These are phyloP conservation scores for Cytospora leucostoma DNA, from an alignment of 2,329 filamentous ascomycete genomes.

Conservation along the genomic window DNA sequence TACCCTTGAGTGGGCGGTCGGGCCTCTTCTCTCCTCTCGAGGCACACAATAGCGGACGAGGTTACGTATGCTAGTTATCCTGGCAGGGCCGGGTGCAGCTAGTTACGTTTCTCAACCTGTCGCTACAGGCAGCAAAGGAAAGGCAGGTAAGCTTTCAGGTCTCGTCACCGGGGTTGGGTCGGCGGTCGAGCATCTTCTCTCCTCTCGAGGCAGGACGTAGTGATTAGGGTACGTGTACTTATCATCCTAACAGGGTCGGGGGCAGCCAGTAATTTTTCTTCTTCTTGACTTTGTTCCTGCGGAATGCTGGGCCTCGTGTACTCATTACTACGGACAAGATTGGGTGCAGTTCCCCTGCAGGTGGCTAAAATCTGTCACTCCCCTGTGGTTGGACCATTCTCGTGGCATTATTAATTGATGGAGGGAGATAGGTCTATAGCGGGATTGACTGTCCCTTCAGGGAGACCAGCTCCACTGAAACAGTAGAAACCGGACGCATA, in stretches of 20 bases:
- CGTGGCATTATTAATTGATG: background rate
- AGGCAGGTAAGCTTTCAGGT: no score
- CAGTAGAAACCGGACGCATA: no score
- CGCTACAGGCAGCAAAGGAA: background rate
- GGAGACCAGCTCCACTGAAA: no score
- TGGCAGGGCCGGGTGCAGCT: background rate
- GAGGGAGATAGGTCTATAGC: no score
- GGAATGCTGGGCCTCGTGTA: background rate
- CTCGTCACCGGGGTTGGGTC: background rate
- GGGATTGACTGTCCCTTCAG: no score
- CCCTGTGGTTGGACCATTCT: background rate
- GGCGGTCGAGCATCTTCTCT: background rate
- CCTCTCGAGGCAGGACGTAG: no score
- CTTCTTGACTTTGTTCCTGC: background rate
- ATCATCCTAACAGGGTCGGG: background rate
- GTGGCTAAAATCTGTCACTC: background rate
- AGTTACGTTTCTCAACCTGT: background rate
- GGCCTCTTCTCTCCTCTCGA: background rate
- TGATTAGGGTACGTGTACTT: no score
- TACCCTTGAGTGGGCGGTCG: background rate
- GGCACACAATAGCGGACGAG: no score
- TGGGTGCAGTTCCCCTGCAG: background rate
- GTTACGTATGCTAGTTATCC: no score
- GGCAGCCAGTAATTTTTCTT: background rate
- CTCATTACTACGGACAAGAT: background rate